A percentile compares a stretch with the other conserved stretches of the same genome.
Conservation (phyloP, 1,139 yeast genomes). For the Lodderomyces orthopsilosis region DNA sequence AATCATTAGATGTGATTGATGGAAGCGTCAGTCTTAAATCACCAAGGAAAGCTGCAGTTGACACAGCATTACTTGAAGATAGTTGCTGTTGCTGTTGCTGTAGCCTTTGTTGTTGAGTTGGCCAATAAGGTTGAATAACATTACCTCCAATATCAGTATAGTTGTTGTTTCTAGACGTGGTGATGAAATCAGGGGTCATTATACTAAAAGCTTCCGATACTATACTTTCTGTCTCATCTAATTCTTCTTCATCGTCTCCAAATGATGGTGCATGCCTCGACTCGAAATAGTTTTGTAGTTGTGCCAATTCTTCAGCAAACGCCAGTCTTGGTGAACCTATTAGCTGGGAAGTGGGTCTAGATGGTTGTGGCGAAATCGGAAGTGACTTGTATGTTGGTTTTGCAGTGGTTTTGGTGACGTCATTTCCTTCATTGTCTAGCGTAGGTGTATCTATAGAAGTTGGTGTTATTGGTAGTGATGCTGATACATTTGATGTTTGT, state of each 20-base stretch:
- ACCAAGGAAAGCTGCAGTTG: slow-evolving; percentile 4
- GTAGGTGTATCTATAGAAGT: slow-evolving; percentile 2
- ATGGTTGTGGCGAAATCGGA: slow-evolving; percentile 14
- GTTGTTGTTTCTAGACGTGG: background rate
- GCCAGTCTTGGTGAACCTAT: slow-evolving; percentile 1
- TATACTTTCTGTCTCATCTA: slow-evolving; percentile 12
- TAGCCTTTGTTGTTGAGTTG: background rate
- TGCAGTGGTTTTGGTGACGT: background rate
- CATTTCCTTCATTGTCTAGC: background rate
- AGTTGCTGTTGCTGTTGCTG: slow-evolving; percentile 1
- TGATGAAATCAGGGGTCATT: slow-evolving; percentile 8
- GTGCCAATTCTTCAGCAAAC: slow-evolving; percentile 1
- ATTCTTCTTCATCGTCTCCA: slow-evolving; percentile 8
- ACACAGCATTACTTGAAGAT: background rate
- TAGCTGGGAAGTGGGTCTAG: slow-evolving; percentile 4
- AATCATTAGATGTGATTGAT: slow-evolving; percentile 3
- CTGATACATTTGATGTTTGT: background rate
- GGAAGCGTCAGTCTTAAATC: slow-evolving; percentile 9
- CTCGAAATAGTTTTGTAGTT: slow-evolving; percentile 1
- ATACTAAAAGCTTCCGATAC: slow-evolving; percentile 11
- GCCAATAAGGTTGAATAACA: background rate
- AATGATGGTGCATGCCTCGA: background rate
- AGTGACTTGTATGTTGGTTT: slow-evolving; percentile 2
- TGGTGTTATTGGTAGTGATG: slow-evolving; percentile 5
- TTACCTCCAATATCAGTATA: background rate